Evolutionary conservation across 2,329 filamentous ascomycete genomes (phyloP), one percentile per base, ranked within the genome.

Genomic region (Fusarium aywerte): DNA sequence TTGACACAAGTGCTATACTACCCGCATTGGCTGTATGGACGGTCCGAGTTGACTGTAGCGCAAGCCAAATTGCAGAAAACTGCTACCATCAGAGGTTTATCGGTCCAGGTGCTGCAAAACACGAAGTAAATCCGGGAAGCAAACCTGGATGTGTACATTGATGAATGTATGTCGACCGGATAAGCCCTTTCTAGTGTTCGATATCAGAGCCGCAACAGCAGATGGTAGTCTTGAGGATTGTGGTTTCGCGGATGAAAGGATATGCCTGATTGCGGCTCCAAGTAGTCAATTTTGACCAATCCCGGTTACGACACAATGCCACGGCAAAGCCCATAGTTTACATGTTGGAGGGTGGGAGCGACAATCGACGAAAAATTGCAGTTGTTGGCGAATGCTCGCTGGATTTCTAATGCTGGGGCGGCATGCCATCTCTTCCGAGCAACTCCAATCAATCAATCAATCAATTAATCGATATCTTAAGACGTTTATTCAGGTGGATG

Each of bases 361-460:
- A 29, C 16, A 35, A 16, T 47, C 21, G 51, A 49, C n/a, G 36
- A 44, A 43, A 29, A 50, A 12, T 67, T 25, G 20, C 43, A 58
- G 23, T 44, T 58, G 50, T 43, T 57, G 55, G 40, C 53, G 48
- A 55, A 60, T 31, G 42, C 20, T 60, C 49, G 32, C 25, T 36
- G 58, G 48, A 11, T 11, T 52, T 54, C 21, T 44, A 36, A 38
- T 62, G 45, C 55, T 60, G 54, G 59, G 36, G 42, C 42, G 38
- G 45, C 44, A 58, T 71, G 58, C 67, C 67, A 67, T 58, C 56
- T 64, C 51, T 69, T 55, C 69, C 65, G 67, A 69, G 42, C 42
- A 56, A 70, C 38, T 52, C 50, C 44, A 31, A 58, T 57, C 48
- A 43, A 33, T n/a, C n/a, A n/a, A n/a, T n/a, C n/a, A n/a, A n/a